These are phyloP conservation scores for Zygotorulaspora chibaensis DNA, from an alignment of 805 yeast species.

Conservation along the genomic window DNA sequence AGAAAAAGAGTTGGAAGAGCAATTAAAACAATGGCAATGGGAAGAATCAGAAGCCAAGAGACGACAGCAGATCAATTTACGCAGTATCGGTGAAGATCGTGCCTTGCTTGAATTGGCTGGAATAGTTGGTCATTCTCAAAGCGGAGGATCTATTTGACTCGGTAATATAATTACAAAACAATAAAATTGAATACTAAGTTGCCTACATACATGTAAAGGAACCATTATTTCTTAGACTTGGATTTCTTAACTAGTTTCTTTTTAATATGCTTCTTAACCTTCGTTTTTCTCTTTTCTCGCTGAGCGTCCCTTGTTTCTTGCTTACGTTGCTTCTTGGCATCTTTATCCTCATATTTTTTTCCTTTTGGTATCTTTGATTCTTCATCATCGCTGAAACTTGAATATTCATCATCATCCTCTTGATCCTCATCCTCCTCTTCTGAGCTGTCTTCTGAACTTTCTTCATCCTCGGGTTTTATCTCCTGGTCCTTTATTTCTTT, in stretches of 20 bases:
- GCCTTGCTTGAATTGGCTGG: slow-evolving; percentile 86
- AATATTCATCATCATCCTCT: slow-evolving; percentile 32
- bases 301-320: slow-evolving; percentile 71
- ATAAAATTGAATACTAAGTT: not conserved
- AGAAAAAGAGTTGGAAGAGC: slow-evolving; percentile 70
- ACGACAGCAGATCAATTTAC: slow-evolving; percentile 63
- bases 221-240: slow-evolving; percentile 35
- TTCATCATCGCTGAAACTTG: slow-evolving; percentile 27
- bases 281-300: slow-evolving; percentile 72
- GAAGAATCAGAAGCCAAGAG: slow-evolving; percentile 81
- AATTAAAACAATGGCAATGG: slow-evolving; percentile 81
- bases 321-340: slow-evolving; percentile 69
- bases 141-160: slow-evolving; percentile 46
- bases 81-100: slow-evolving; percentile 70
- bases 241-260: slow-evolving; percentile 67
- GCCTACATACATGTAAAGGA: not conserved
- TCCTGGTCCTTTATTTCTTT: slow-evolving; percentile 24
- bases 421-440: slow-evolving; percentile 28
- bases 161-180: not conserved
- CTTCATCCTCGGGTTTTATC: slow-evolving; percentile 24
- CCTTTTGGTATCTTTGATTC: slow-evolving; percentile 48
- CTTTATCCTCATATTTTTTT: slow-evolving; percentile 76
- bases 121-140: slow-evolving; percentile 45
- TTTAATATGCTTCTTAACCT: slow-evolving; percentile 78
- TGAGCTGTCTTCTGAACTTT: slow-evolving; percentile 27